These are phyloP conservation scores for Lotus japonicus DNA, from an alignment of 306 rosid genomes.

Conservation along the genomic window DNA sequence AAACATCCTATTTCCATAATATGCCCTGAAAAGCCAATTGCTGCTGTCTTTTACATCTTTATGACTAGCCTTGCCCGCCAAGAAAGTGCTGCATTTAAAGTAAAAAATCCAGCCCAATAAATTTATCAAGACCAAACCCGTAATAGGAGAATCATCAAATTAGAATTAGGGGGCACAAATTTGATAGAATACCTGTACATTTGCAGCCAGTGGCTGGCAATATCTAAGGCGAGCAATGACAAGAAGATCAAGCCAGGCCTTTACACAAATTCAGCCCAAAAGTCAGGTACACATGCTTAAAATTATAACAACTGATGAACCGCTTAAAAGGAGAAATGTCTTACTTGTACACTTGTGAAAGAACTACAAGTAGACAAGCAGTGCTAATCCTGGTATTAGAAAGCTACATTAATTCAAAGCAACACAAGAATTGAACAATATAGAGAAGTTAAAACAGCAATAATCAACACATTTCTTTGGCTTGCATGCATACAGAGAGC, in stretches of 20 bases:
- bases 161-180: not conserved
- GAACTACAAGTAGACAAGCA: slow-evolving; percentile 87
- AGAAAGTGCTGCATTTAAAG: slow-evolving; percentile 72
- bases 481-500: not conserved
- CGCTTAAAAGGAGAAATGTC: slow-evolving; percentile 5
- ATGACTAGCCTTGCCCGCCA: slow-evolving; percentile 86
- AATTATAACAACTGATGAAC: slow-evolving; percentile 12
- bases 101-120: slow-evolving; percentile 21
- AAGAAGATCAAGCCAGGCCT: slow-evolving; percentile 86
- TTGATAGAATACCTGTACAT: slow-evolving; percentile 73
- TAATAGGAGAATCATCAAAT: not conserved
- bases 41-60: slow-evolving; percentile 98
- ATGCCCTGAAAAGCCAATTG: slow-evolving; percentile 84
- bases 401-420: slow-evolving; percentile 27
- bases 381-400: slow-evolving; percentile 81
- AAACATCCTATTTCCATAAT: slow-evolving; percentile 90
- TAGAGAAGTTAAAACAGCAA: slow-evolving; percentile 8
- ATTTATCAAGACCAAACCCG: slow-evolving; percentile 6
- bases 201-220: slow-evolving; percentile 98
- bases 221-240: slow-evolving; percentile 89
- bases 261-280: slow-evolving; percentile 32
- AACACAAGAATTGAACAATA: slow-evolving; percentile 17
- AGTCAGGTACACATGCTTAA: slow-evolving; percentile 29
- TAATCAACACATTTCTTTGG: slow-evolving; percentile 5
- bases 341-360: slow-evolving; percentile 88